Conservation (phyloP, 768 basidiomycete species). For the Macrocybe gigantea region DNA sequence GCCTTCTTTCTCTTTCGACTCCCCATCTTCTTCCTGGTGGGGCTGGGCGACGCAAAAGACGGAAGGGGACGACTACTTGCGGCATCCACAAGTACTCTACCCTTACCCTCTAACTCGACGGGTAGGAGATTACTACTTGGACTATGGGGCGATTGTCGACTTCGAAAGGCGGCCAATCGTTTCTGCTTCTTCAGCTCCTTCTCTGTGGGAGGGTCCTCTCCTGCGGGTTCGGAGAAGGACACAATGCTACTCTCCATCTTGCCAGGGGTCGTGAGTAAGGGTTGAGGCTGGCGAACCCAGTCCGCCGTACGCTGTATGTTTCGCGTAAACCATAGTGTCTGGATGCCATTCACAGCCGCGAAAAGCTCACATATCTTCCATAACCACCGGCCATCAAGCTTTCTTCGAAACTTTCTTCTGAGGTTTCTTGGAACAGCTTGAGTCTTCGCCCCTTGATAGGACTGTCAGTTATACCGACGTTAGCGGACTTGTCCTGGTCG, state of each 20-base stretch:
- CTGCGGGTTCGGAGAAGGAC: constrained; percentile 31
- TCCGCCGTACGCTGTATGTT: constrained; percentile 46
- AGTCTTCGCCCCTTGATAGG: constrained; percentile 69
- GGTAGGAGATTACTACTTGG: constrained; percentile 45
- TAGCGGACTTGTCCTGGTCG: constrained; percentile 20
- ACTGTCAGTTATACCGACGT: constrained; percentile 62
- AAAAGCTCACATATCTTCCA: constrained; percentile 55
- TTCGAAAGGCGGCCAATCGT: constrained; percentile 64
- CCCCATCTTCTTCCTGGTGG: constrained; percentile 31
- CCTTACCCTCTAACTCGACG: constrained; percentile 61
- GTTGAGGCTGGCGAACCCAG: constrained; percentile 54
- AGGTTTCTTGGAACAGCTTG: constrained; percentile 75
- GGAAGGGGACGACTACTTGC: constrained; percentile 32
- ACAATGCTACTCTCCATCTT: constrained; percentile 35
- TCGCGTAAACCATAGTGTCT: neutral
- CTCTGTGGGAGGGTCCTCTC: constrained; percentile 40
- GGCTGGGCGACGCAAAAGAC: constrained; percentile 20
- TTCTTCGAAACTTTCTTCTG: constrained; percentile 81
- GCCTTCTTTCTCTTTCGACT: constrained; percentile 48
- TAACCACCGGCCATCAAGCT: constrained; percentile 81
- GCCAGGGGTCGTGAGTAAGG: constrained; percentile 33
- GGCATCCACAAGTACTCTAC: constrained; percentile 63
- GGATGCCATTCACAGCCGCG: neutral
- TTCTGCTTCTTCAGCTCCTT: constrained; percentile 62
- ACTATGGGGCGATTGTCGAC: constrained; percentile 23